Evolutionary conservation across 2,329 filamentous ascomycete species (phyloP), one percentile per base, ranked within the genome.

Genomic region (Penicillium corylophilum): DNA sequence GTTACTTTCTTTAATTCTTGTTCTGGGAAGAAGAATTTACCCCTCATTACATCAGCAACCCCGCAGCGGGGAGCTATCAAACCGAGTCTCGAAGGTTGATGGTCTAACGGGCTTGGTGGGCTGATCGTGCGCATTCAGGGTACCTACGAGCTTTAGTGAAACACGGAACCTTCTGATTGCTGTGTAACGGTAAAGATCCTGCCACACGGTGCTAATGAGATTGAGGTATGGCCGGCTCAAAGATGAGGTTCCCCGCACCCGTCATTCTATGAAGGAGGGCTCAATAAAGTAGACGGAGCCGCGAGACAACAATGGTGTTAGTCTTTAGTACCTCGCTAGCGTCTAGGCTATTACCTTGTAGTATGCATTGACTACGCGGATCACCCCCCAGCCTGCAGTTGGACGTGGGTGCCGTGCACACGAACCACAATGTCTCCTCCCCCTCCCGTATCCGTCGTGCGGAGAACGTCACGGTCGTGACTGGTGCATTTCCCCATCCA

Each of bases 41-140:
- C 61, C 61, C 61, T 61, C 61, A 63, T 61, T 62, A 63, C 39
- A 49, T 63, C 51, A 63, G 46, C 54, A 29, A 41, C 53, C 58
- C 60, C 56, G 15, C 53, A 46, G 52, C 48, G 56, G 60, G 42
- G 51, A 51, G 35, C 40, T 50, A 48, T 20, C 18, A 35, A 20
- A 20, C 35, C 24, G 20, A 29, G 10, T 43, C 39, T 35, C 38
- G 44, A 39, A 31, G 35, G 44, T 23, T 41, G 26, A 44, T 40
- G 46, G 43, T 38, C 51, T 44, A 46, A 46, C 35, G 46, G 41
- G 31, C 15, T n/a, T 40, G 10, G 12, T 40, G 38, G 38, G 20
- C 23, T 23, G 20, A 40, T 23, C 10, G 18, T n/a, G 20, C 12
- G n/a, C 39, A 3, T n/a, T n/a, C 22, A 12, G 4, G 35, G 16